Percentiles rank a stretch among this genome's conserved stretches.
These are phyloP conservation scores for Penicillium sp. DNA, from an alignment of 2,329 filamentous ascomycete species.

Conservation along the genomic window DNA sequence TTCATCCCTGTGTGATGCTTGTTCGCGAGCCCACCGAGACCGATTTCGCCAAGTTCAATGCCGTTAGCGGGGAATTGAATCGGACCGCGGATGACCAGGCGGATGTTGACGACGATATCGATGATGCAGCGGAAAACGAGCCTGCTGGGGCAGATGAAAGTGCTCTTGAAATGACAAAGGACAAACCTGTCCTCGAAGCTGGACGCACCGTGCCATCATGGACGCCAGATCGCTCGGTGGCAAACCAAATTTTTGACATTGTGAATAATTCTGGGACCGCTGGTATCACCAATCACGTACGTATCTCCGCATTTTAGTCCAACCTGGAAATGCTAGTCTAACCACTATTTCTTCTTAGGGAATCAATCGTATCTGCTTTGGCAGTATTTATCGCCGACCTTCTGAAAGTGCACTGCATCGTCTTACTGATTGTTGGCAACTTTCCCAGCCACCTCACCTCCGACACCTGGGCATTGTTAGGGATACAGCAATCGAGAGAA, in stretches of 20 bases:
- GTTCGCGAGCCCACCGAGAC: slow-evolving; percentile 46
- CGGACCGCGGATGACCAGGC: slow-evolving; percentile 30
- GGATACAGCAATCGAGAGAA: slow-evolving; percentile 55
- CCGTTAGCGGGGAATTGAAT: slow-evolving; percentile 36
- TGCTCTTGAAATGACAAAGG: slow-evolving; percentile 24
- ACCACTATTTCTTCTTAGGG: slow-evolving; percentile 31
- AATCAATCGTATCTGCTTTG: slow-evolving; percentile 50
- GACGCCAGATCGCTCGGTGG: slow-evolving; percentile 56
- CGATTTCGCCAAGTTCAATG: slow-evolving; percentile 47
- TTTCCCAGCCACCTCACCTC: slow-evolving; percentile 62
- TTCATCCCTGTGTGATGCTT: slow-evolving; percentile 50
- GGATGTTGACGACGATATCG: slow-evolving; percentile 43
- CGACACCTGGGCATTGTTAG: slow-evolving; percentile 61
- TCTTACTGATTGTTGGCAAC: slow-evolving; percentile 59
- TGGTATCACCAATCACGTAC: slow-evolving; percentile 55
- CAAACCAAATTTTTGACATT: slow-evolving; percentile 58
- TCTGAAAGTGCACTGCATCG: slow-evolving; percentile 58
- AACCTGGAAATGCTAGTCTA: background rate
- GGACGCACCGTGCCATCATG: slow-evolving; percentile 55
- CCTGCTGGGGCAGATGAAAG: slow-evolving; percentile 20
- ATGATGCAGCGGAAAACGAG: slow-evolving; percentile 24
- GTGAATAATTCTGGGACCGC: slow-evolving; percentile 51
- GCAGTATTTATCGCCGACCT: slow-evolving; percentile 58
- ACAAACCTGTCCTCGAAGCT: slow-evolving; percentile 34
- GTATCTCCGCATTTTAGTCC: slow-evolving; percentile 8